Percentiles rank a stretch among this genome's conserved stretches.
Conservation (phyloP, 768 basidiomycete genomes). For the Amyloporia xantha region DNA sequence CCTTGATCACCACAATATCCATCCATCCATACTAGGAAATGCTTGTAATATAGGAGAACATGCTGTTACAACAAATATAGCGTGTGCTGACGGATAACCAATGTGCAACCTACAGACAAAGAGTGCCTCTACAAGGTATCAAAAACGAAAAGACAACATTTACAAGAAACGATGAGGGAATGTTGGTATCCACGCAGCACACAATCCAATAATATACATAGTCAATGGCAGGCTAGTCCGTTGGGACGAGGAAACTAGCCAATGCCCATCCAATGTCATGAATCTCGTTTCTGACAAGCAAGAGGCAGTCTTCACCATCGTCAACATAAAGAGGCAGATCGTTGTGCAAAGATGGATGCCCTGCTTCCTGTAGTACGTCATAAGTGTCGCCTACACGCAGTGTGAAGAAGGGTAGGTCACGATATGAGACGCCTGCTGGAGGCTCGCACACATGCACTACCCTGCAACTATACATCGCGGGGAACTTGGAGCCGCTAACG, state of each 20-base stretch:
- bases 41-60: neutral
- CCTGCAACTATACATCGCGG: conserved; percentile 55
- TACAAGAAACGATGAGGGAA: neutral
- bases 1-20: too few relatives aligned
- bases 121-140: neutral
- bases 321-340: conserved; percentile 75
- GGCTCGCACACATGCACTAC: conserved; percentile 67
- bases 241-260: conserved; percentile 72
- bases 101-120: neutral
- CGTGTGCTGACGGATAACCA: neutral
- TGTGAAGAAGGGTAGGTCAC: conserved; percentile 70
- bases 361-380: conserved; percentile 67
- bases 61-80: neutral
- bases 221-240: conserved; percentile 28
- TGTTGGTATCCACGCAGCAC: neutral
- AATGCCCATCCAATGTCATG: conserved; percentile 72
- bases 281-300: conserved; percentile 54
- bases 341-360: conserved; percentile 69
- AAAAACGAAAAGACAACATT: too few relatives aligned
- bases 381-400: conserved; percentile 57
- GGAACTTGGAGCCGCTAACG: conserved; percentile 10
- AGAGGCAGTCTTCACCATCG: conserved; percentile 68
- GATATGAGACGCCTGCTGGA: conserved; percentile 57
- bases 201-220: conserved; percentile 8
- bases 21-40: neutral